Percentiles rank a stretch among this genome's conserved stretches.
These are phyloP conservation scores for Bombardia bombarda DNA, from an alignment of 495 filamentous ascomycete genomes.

Conservation along the genomic window DNA sequence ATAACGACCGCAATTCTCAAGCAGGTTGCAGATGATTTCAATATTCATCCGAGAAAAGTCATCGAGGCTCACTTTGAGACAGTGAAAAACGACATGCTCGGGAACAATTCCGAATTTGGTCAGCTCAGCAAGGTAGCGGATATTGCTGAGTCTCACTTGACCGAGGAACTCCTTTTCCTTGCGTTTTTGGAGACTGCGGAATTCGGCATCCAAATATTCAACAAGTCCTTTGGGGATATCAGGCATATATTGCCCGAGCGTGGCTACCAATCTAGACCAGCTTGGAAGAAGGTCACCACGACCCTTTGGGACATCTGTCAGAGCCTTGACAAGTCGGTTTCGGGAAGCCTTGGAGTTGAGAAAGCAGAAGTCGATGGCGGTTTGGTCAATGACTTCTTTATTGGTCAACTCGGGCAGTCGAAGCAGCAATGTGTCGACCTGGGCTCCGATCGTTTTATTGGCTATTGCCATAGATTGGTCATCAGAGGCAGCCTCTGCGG, in stretches of 20 bases:
- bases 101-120: constrained; percentile 98
- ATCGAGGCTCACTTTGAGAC: constrained; percentile 92
- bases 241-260: constrained; percentile 85
- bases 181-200: constrained; percentile 92
- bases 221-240: constrained; percentile 90
- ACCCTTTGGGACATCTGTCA: constrained; percentile 91
- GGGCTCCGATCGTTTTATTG: constrained; percentile 95
- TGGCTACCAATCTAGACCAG: constrained; percentile 88
- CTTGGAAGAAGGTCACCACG: constrained; percentile 85
- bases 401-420: constrained; percentile 83
- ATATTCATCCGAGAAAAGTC: constrained; percentile 98
- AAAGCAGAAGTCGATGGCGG: constrained; percentile 93
- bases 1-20: constrained; percentile 96
- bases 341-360: constrained; percentile 97
- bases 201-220: constrained; percentile 91
- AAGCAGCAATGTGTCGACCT: constrained; percentile 85
- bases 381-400: constrained; percentile 86
- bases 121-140: constrained; percentile 92
- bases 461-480: constrained; percentile 89
- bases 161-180: constrained; percentile 97
- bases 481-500: constrained; percentile 46
- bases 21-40: constrained; percentile 93
- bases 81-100: constrained; percentile 98
- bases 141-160: constrained; percentile 88
- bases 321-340: constrained; percentile 84